phyloP scores from a whole-genome alignment of 306 rosid genomes.

The Crataegus laevigata region DNA sequence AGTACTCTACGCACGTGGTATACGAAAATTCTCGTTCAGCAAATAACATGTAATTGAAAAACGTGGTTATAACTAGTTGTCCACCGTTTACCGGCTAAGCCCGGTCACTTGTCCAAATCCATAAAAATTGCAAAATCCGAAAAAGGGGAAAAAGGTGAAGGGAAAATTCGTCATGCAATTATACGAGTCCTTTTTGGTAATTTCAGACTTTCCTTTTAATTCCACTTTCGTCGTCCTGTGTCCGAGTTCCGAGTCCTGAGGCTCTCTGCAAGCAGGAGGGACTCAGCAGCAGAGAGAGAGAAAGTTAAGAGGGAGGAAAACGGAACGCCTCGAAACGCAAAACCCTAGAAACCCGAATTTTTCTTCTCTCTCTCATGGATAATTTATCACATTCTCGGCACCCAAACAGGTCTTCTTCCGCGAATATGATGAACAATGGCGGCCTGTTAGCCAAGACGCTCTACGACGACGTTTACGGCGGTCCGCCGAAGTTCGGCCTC shows the following conservation, averaged over 20 bases:
- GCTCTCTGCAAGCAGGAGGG: conserved; percentile 2
- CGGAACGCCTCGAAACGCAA: background rate
- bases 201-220: conserved; percentile 15
- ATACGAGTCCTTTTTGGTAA: conserved; percentile 29
- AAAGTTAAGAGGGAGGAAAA: background rate
- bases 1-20: no score
- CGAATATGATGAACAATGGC: conserved; percentile 43
- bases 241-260: background rate
- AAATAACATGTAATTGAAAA: no score
- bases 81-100: background rate
- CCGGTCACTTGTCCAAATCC: background rate
- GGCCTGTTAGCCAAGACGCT: conserved; percentile 29
- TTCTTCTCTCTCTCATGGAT: conserved; percentile 33
- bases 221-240: conserved; percentile 39
- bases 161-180: conserved; percentile 6
- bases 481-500: conserved; percentile 65
- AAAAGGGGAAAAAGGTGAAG: background rate
- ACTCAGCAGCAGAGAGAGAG: conserved; percentile 22
- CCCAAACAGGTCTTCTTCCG: conserved; percentile 42
- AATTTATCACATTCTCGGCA: conserved; percentile 62
- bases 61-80: background rate
- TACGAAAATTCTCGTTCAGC: no score
- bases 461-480: conserved; percentile 83
- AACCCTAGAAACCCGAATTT: conserved; percentile 37
- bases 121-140: background rate